Base-by-base conservation (phyloP, 805 yeast species). In the Cephaloascus albidus region DNA sequence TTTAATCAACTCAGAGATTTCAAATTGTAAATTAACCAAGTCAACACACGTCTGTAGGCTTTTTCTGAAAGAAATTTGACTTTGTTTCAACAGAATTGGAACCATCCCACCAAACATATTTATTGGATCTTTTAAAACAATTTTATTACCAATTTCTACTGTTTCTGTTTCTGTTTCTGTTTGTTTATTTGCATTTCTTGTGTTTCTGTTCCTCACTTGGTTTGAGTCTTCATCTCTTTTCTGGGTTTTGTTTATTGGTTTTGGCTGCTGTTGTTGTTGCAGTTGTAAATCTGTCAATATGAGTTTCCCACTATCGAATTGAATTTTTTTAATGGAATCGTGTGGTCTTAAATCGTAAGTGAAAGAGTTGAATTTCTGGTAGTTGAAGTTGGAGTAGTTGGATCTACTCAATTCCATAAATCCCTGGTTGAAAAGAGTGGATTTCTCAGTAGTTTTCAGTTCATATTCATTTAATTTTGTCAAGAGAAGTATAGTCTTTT, bases 321-420 rank as follows among this genome's bases (percentile, higher is more conserved):
- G 39, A 23, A 59, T 50, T 4, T 40, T 37, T 23, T 53, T 49
- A n/a, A 54, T 44, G 3, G 68, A 59, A 2, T 41, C 35, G 38
- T 60, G 49, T 6, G 54, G 53, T 31, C 70, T 45, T 46, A 51
- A 37, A 40, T 65, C 70, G 31, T 47, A 53, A 15, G 52, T 41
- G 19, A 55, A 59, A 10, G 43, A 35, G 3, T 65, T 64, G 40
- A 42, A 64, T n/a, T 50, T 45, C 28, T 23, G 28, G 34, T 51
- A 48, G 4, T 40, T 40, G n/a, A 39, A 20, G 35, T 48, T 41
- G 33, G 57, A 57, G 46, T 58, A 70, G 42, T 65, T 69, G 15
- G 75, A 74, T 38, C 74, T 43, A 39, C 70, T 63, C 38, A 70
- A 49, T 36, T 61, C 58, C 14, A 67, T 47, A 41, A 47, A 64